Conservation (phyloP, 2,329 filamentous ascomycete species). For the Diaporthe batatas region DNA sequence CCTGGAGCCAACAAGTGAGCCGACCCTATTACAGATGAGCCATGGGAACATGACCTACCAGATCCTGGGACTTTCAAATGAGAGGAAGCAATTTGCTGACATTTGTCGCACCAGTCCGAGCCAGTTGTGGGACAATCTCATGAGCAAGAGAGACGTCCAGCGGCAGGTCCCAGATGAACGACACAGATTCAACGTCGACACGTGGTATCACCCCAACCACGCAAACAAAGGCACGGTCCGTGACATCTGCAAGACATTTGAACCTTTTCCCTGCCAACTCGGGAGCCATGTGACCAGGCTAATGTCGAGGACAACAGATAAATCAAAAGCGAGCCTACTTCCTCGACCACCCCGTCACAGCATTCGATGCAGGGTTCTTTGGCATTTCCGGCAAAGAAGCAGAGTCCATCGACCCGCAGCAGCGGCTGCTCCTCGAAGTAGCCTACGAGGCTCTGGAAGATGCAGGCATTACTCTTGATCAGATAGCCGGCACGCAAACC, state of each 20-base stretch:
- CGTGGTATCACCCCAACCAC: constrained; percentile 52
- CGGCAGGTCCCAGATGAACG: constrained; percentile 48
- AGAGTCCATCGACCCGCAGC: constrained; percentile 52
- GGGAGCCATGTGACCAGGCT: too few relatives aligned
- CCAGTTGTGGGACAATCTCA: constrained; percentile 33
- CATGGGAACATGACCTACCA: too few relatives aligned
- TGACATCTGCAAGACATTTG: background rate
- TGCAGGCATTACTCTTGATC: constrained; percentile 49
- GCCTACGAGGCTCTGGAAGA: constrained; percentile 53
- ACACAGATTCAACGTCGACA: constrained; percentile 48
- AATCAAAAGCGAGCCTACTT: constrained; percentile 49
- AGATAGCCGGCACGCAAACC: constrained; percentile 48
- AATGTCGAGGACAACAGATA: background rate
- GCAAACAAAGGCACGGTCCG: constrained; percentile 48
- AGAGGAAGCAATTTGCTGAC: background rate
- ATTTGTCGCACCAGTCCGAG: background rate
- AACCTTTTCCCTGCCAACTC: constrained; percentile 43
- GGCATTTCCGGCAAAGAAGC: constrained; percentile 54
- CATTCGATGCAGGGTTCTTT: constrained; percentile 53
- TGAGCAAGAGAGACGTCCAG: constrained; percentile 29
- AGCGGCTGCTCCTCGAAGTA: constrained; percentile 50
- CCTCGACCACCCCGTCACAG: constrained; percentile 48
- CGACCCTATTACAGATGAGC: background rate
- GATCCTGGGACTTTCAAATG: too few relatives aligned
- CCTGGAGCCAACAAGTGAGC: constrained; percentile 22